Conservation (phyloP, 768 basidiomycete genomes). For the Boletus insuetus region DNA sequence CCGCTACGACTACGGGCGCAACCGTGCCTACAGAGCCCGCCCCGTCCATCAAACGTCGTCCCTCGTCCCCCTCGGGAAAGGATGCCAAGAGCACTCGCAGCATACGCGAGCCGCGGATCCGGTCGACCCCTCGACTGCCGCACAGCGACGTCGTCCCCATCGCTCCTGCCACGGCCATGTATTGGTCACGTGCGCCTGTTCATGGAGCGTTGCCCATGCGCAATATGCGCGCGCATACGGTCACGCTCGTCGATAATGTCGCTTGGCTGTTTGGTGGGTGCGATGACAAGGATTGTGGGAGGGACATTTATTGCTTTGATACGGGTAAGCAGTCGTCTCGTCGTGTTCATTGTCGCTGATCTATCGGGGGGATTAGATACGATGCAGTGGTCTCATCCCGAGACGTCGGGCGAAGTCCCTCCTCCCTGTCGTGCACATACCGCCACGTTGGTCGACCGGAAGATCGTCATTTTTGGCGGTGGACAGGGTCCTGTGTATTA, state of each 20-base stretch:
- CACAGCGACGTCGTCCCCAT: conserved; percentile 56
- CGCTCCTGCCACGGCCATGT: conserved; percentile 73
- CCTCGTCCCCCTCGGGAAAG: conserved; percentile 29
- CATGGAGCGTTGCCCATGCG: conserved; percentile 66
- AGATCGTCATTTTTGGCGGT: conserved; percentile 83
- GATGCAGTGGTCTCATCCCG: conserved; percentile 84
- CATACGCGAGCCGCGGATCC: conserved; percentile 34
- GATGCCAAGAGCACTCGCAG: conserved; percentile 17
- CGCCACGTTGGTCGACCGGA: conserved; percentile 76
- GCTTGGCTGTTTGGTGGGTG: conserved; percentile 92
- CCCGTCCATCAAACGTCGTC: conserved; percentile 25
- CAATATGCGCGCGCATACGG: conserved; percentile 78
- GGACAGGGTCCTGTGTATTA: conserved; percentile 83
- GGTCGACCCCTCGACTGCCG: conserved; percentile 56
- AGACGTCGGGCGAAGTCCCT: conserved; percentile 73
- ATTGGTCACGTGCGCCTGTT: conserved; percentile 84
- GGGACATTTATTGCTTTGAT: conserved; percentile 83
- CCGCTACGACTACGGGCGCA: not conserved
- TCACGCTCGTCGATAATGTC: conserved; percentile 76
- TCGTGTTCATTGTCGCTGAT: not conserved
- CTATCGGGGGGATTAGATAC: conserved; percentile 51
- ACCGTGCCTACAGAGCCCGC: conserved; percentile 16
- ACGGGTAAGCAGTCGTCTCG: conserved; percentile 47
- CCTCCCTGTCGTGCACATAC: conserved; percentile 87
- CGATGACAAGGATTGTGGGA: conserved; percentile 72